Percentiles rank a stretch among this genome's conserved stretches.
These are phyloP conservation scores for Tricholoma furcatifolium DNA, from an alignment of 768 basidiomycete species.

Conservation along the genomic window DNA sequence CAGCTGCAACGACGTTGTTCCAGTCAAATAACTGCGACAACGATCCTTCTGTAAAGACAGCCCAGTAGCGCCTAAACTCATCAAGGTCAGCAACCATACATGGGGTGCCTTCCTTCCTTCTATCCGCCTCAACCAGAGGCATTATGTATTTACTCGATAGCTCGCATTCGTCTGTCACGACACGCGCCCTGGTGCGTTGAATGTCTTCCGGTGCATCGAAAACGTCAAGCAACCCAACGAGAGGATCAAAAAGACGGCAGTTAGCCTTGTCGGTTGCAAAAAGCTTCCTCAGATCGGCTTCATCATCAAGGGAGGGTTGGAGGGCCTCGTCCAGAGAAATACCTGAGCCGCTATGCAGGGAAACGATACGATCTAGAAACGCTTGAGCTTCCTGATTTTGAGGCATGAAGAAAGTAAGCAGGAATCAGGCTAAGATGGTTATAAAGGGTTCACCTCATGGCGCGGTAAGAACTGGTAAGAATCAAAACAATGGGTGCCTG, in stretches of 20 bases:
- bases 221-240: constrained; percentile 62
- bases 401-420: too few relatives aligned
- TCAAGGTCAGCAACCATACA: constrained; percentile 49
- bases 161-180: constrained; percentile 43
- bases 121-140: constrained; percentile 40
- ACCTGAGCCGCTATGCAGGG: constrained; percentile 21
- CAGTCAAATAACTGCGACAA: constrained; percentile 58
- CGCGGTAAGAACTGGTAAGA: too few relatives aligned
- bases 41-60: constrained; percentile 61
- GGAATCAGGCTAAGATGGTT: too few relatives aligned
- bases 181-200: constrained; percentile 49
- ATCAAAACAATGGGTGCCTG: too few relatives aligned
- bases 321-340: constrained; percentile 42
- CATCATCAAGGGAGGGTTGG: constrained; percentile 56
- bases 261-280: constrained; percentile 54
- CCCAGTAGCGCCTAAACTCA: constrained; percentile 66
- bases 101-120: constrained; percentile 50
- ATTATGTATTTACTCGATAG: constrained; percentile 50
- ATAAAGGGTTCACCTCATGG: too few relatives aligned
- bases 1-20: constrained; percentile 66
- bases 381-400: constrained; percentile 18
- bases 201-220: constrained; percentile 48
- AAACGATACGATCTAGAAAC: constrained; percentile 21
- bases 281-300: constrained; percentile 51
- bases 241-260: constrained; percentile 40